phyloP scores from a whole-genome alignment of 805 yeast genomes.

The Candida fluviatilis region DNA sequence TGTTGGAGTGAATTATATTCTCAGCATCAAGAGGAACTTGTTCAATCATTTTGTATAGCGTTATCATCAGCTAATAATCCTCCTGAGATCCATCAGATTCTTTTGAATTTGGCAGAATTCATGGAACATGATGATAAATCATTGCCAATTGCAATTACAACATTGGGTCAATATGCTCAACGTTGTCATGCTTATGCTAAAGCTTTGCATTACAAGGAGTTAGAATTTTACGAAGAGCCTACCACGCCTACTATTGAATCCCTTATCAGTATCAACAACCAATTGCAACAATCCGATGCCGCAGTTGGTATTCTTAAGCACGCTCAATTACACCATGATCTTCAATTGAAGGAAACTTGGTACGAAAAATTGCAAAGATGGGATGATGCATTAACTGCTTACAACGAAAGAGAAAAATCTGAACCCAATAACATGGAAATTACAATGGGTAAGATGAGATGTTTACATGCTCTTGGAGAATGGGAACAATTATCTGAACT shows the following conservation, averaged over 20 bases:
- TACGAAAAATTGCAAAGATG: slow-evolving; percentile 94
- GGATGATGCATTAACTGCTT: slow-evolving; percentile 96
- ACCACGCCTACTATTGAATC: slow-evolving; percentile 89
- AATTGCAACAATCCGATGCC: slow-evolving; percentile 93
- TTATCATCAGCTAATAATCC: slow-evolving; percentile 87
- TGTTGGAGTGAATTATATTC: slow-evolving; percentile 93
- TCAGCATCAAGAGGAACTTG: slow-evolving; percentile 84
- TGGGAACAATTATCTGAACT: slow-evolving; percentile 90
- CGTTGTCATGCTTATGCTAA: slow-evolving; percentile 97
- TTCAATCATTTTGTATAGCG: slow-evolving; percentile 81
- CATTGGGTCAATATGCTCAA: slow-evolving; percentile 89
- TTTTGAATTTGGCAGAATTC: slow-evolving; percentile 87
- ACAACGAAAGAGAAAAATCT: slow-evolving; percentile 66
- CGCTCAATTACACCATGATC: slow-evolving; percentile 85
- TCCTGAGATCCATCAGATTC: slow-evolving; percentile 90
- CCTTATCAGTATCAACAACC: slow-evolving; percentile 87
- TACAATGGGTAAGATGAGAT: slow-evolving; percentile 96
- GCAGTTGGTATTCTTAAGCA: slow-evolving; percentile 95
- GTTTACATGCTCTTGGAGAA: slow-evolving; percentile 97
- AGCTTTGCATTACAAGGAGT: slow-evolving; percentile 91
- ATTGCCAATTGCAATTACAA: slow-evolving; percentile 84
- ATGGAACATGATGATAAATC: slow-evolving; percentile 98
- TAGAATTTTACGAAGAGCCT: slow-evolving; percentile 92
- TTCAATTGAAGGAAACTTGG: slow-evolving; percentile 96
- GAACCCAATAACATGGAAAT: slow-evolving; percentile 77